Conservation (phyloP, 148 eudicot genomes). For the Suaeda aralocaspica region DNA sequence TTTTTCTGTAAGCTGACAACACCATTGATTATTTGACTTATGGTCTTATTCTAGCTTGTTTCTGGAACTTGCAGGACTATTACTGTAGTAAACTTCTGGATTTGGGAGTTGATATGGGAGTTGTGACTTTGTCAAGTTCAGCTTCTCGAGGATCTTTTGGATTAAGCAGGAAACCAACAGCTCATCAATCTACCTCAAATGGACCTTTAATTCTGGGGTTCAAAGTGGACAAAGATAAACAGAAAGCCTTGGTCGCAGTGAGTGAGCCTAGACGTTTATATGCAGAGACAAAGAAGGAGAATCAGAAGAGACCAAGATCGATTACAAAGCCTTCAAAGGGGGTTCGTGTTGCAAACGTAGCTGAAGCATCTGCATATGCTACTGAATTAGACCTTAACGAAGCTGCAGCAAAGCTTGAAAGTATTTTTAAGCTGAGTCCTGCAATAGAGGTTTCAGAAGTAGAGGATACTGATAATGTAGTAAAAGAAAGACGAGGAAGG, state of each 20-base stretch:
- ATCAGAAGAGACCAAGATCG: constrained; percentile 46
- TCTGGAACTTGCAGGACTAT: constrained; percentile 16
- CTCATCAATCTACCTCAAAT: constrained; percentile 34
- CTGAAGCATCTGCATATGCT: constrained; percentile 42
- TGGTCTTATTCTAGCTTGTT: neutral
- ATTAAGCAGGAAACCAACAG: constrained; percentile 41
- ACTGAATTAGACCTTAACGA: constrained; percentile 67
- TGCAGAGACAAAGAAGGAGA: constrained; percentile 48
- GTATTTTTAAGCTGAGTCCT: constrained; percentile 65
- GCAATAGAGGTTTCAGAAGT: constrained; percentile 27
- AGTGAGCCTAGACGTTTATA: constrained; percentile 43
- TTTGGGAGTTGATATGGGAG: constrained; percentile 67
- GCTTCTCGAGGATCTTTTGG: constrained; percentile 71
- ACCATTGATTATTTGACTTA: too few relatives aligned
- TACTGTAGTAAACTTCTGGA: neutral
- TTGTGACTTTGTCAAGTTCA: constrained; percentile 86
- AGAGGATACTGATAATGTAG: constrained; percentile 30
- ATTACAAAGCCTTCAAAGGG: constrained; percentile 41
- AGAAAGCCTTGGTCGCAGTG: constrained; percentile 45
- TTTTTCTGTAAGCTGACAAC: neutral
- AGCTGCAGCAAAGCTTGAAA: constrained; percentile 88
- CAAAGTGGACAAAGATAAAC: constrained; percentile 51
- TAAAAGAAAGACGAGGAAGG: constrained; percentile 32
- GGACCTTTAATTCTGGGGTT: constrained; percentile 53
- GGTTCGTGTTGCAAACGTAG: constrained; percentile 40